Evolutionary conservation across 176 grass and related monocot genomes (phyloP), one percentile per base, ranked within the genome.

Genomic region (Urochloa ruziziensis): DNA sequence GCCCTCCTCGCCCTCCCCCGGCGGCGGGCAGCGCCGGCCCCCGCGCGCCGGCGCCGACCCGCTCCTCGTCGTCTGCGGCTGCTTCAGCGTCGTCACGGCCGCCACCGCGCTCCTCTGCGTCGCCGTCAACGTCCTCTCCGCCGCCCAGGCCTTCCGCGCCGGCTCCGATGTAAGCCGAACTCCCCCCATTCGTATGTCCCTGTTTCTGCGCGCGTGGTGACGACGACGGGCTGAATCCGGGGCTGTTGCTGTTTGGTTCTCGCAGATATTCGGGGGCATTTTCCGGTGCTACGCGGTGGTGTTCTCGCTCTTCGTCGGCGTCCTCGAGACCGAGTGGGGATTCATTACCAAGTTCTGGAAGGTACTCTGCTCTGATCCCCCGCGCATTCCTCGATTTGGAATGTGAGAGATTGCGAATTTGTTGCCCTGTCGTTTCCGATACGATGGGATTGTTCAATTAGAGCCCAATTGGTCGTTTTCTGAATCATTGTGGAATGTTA

Each of bases 201-300:
- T 4, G 37, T 4, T 39, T 39, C 37, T 39, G 37, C 37, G 37
- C 7, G 37, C 37, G 37, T 39, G 37, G 37, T 59, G 24, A 48
- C 40, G 29, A 23, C 57, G 30, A 29, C 5, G 18, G 10, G 70
- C 49, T 86, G 52, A 75, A 62, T 62, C 52, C 39, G 39, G 39
- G 39, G 33, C 3, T 3, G 24, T 18, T 18, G 4, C 29, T 21
- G 35, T 49, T 51, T 18, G 62, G 33, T 40, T 60, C 78, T 19
- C 36, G 21, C 81, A 98, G 96, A 95, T 98, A 62, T 94, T 95
- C 68, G 96, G 93, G 25, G 93, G 93, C 8, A 87, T 98, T 47
- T 95, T 98, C 70, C 87, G 96, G 19, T 98, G 96, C 84, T 95
- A 98, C 79, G 96, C 89, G 19, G 91, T 94, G 46, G 51, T 91